Evolutionary conservation across 2,329 filamentous ascomycete genomes (phyloP).

Genomic region (Colletotrichum theobromicola): DNA sequence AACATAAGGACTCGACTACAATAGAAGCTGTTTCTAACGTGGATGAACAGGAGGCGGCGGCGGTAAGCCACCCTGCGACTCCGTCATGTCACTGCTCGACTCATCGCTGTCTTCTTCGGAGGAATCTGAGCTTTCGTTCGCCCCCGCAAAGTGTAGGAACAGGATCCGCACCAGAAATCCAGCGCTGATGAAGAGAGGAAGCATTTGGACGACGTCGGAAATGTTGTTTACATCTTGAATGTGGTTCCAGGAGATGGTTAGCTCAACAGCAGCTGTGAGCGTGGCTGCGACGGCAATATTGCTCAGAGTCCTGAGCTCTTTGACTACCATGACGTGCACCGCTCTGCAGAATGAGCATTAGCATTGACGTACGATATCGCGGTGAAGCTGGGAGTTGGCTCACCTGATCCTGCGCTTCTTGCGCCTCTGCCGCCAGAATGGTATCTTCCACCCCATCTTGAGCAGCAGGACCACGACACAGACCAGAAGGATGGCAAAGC

Average conservation of each 20-base stretch:
- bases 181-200: slow-evolving; percentile 35
- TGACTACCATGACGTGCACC: slow-evolving; percentile 27
- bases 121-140: slow-evolving; percentile 9
- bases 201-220: slow-evolving; percentile 31
- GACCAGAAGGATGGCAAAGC: slow-evolving; percentile 29
- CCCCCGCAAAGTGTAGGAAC: slow-evolving; percentile 25
- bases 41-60: slow-evolving; percentile 9
- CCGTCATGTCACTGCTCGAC: slow-evolving; percentile 6
- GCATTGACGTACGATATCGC: background rate
- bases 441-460: slow-evolving; percentile 26
- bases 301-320: slow-evolving; percentile 29
- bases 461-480: slow-evolving; percentile 28
- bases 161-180: slow-evolving; percentile 31
- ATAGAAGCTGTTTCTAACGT: background rate
- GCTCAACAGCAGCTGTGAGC: slow-evolving; percentile 32
- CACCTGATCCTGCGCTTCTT: slow-evolving; percentile 28
- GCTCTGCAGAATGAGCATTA: background rate
- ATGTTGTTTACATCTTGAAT: slow-evolving; percentile 28
- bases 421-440: slow-evolving; percentile 19
- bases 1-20: background rate
- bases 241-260: slow-evolving; percentile 37
- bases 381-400: background rate
- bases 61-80: slow-evolving; percentile 1
- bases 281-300: slow-evolving; percentile 27
- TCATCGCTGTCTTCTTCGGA: slow-evolving; percentile 5